phyloP scores from a whole-genome alignment of 805 yeast genomes.

The Kodamaea hsintzibuensis region DNA sequence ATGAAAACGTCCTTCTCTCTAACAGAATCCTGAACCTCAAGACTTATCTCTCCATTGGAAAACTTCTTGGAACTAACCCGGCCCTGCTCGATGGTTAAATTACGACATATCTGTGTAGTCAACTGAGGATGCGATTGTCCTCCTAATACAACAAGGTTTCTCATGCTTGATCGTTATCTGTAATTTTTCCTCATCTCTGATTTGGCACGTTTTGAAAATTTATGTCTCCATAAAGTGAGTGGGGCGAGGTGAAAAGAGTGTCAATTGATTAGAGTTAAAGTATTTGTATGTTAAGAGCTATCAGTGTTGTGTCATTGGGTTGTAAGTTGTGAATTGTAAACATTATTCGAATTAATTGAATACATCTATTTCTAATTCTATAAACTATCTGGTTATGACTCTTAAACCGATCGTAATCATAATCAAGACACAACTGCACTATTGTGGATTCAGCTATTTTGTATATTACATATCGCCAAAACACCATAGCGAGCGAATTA shows the following conservation, averaged over 20 bases:
- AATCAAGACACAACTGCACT: too few relatives aligned
- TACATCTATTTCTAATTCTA: too few relatives aligned
- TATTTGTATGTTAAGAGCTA: not conserved
- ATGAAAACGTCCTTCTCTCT: slow-evolving; percentile 96
- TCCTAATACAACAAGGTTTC: slow-evolving; percentile 84
- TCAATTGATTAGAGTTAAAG: not conserved
- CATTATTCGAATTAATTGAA: too few relatives aligned
- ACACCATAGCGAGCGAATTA: too few relatives aligned
- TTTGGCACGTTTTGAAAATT: not conserved
- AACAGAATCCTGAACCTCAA: slow-evolving; percentile 82
- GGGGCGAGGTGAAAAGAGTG: not conserved
- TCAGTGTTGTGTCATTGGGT: too few relatives aligned
- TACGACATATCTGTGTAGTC: slow-evolving; percentile 71
- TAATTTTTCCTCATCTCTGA: not conserved
- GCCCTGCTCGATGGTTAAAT: slow-evolving; percentile 73
- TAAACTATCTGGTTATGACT: too few relatives aligned
- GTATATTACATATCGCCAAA: too few relatives aligned
- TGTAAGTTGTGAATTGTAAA: too few relatives aligned
- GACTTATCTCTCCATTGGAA: slow-evolving; percentile 93
- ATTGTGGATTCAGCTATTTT: too few relatives aligned
- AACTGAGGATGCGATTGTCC: slow-evolving; percentile 88
- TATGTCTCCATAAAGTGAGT: not conserved
- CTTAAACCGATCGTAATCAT: too few relatives aligned
- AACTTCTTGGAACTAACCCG: slow-evolving; percentile 60
- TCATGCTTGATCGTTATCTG: slow-evolving; percentile 43